A percentile compares a stretch with the other conserved stretches of the same genome.
These are phyloP conservation scores for Clarireedia homoeocarpa DNA, from an alignment of 2,329 filamentous ascomycete species.

Conservation along the genomic window DNA sequence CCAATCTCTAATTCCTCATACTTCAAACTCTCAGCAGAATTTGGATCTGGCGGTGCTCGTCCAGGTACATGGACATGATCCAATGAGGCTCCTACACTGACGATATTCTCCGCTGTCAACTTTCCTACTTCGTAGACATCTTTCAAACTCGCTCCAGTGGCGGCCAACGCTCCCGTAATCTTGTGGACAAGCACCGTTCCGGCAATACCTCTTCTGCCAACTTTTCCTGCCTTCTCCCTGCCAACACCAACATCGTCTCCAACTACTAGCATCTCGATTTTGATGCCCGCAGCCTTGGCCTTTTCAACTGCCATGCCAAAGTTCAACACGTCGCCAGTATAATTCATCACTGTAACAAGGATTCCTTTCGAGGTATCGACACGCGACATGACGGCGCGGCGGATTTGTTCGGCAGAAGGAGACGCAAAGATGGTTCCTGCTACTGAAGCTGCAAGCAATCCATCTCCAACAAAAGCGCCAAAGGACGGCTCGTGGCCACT, in stretches of 20 bases:
- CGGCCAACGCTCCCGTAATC: conserved; percentile 76
- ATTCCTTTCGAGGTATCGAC: conserved; percentile 68
- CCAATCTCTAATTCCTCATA: conserved; percentile 54
- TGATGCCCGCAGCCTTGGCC: conserved; percentile 68
- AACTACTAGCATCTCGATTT: conserved; percentile 84
- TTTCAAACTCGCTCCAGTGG: conserved; percentile 56
- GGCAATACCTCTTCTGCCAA: conserved; percentile 82
- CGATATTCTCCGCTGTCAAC: conserved; percentile 65
- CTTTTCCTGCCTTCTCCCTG: conserved; percentile 74
- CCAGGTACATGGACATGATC: conserved; percentile 93
- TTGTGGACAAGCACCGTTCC: conserved; percentile 90
- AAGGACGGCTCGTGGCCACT: conserved; percentile 89
- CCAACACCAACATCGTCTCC: conserved; percentile 91
- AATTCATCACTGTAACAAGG: conserved; percentile 91
- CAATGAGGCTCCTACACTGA: conserved; percentile 78
- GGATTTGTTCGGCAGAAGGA: conserved; percentile 74
- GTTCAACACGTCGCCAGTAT: conserved; percentile 83
- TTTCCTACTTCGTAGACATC: conserved; percentile 68
- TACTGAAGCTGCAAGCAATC: conserved; percentile 72
- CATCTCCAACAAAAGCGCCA: conserved; percentile 73
- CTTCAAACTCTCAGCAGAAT: conserved; percentile 48
- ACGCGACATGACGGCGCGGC: conserved; percentile 63
- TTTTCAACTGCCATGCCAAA: conserved; percentile 94
- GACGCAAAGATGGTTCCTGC: conserved; percentile 84
- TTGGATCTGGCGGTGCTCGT: conserved; percentile 45